Evolutionary conservation across 1,139 yeast species (phyloP).

Genomic region (Entelexis paramagnoliae): DNA sequence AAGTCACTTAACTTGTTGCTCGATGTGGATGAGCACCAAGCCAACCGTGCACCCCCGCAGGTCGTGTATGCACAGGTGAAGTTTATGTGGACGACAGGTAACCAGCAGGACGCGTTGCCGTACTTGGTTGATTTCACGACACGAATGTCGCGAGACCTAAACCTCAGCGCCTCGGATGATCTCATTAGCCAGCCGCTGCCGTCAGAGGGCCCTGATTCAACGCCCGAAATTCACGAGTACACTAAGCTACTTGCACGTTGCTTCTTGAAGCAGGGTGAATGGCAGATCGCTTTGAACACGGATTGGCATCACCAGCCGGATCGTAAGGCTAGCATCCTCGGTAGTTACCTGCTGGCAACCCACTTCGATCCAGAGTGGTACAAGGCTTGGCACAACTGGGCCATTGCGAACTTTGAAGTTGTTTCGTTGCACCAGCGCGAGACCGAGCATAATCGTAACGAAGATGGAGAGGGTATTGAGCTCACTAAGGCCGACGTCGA

Average conservation of each 20-base stretch:
- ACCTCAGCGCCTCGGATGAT: slow-evolving; percentile 45
- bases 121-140: slow-evolving; percentile 85
- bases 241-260: slow-evolving; percentile 88
- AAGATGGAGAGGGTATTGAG: slow-evolving; percentile 27
- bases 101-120: slow-evolving; percentile 71
- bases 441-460: slow-evolving; percentile 1
- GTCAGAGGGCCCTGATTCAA: slow-evolving; percentile 35
- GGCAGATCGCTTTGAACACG: slow-evolving; percentile 75
- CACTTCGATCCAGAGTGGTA: slow-evolving; percentile 92
- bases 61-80: slow-evolving; percentile 95
- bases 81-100: slow-evolving; percentile 95
- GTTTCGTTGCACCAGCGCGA: slow-evolving; percentile 46
- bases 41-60: slow-evolving; percentile 61
- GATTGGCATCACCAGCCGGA: slow-evolving; percentile 65
- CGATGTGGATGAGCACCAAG: slow-evolving; percentile 40
- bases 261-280: slow-evolving; percentile 93
- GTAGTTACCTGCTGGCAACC: slow-evolving; percentile 86
- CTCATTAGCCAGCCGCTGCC: slow-evolving; percentile 84
- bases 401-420: slow-evolving; percentile 73
- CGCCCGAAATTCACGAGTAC: slow-evolving; percentile 58
- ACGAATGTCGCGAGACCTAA: slow-evolving; percentile 73
- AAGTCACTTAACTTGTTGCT: slow-evolving; percentile 71
- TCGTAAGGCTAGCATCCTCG: slow-evolving; percentile 67
- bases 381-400: slow-evolving; percentile 99
- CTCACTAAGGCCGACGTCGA: slow-evolving; percentile 25